These are phyloP conservation scores for Phoenix roebelenii DNA, from an alignment of 176 grass and related monocot species.

Conservation along the genomic window DNA sequence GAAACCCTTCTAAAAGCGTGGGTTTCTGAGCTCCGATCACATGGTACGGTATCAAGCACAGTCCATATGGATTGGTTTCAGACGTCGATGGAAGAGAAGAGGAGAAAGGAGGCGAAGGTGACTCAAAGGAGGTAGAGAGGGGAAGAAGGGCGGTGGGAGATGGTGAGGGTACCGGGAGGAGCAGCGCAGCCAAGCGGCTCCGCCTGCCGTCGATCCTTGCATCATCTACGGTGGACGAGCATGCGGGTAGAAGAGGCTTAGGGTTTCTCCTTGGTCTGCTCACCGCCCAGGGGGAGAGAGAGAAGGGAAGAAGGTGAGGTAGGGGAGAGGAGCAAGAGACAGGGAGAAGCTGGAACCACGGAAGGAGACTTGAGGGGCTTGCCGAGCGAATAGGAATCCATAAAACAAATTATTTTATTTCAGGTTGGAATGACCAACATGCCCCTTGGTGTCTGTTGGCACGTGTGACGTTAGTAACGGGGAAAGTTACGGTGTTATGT, in stretches of 20 bases:
- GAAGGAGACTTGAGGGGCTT: constrained; percentile 31
- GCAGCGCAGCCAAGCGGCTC: not conserved
- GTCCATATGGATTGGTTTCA: not conserved
- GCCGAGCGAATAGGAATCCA: constrained; percentile 54
- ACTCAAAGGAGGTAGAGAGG: not conserved
- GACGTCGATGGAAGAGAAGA: not conserved
- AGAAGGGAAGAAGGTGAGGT: not conserved
- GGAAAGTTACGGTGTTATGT: too few relatives aligned
- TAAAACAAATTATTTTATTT: not conserved
- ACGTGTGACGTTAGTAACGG: too few relatives aligned
- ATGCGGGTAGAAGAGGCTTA: not conserved
- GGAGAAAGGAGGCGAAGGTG: not conserved
- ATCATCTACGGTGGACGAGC: not conserved
- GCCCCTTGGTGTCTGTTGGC: too few relatives aligned
- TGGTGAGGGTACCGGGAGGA: not conserved
- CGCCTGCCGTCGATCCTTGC: not conserved
- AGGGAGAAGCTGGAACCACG: not conserved
- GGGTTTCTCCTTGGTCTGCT: not conserved
- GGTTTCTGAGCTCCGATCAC: too few relatives aligned
- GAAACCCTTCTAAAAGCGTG: too few relatives aligned
- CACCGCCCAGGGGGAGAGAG: too few relatives aligned
- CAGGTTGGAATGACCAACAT: too few relatives aligned
- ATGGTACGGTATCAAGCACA: too few relatives aligned
- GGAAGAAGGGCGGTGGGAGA: not conserved
- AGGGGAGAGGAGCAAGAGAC: not conserved